These are phyloP conservation scores for Clarireedia paspali DNA, from an alignment of 2,329 filamentous ascomycete species.

Conservation along the genomic window DNA sequence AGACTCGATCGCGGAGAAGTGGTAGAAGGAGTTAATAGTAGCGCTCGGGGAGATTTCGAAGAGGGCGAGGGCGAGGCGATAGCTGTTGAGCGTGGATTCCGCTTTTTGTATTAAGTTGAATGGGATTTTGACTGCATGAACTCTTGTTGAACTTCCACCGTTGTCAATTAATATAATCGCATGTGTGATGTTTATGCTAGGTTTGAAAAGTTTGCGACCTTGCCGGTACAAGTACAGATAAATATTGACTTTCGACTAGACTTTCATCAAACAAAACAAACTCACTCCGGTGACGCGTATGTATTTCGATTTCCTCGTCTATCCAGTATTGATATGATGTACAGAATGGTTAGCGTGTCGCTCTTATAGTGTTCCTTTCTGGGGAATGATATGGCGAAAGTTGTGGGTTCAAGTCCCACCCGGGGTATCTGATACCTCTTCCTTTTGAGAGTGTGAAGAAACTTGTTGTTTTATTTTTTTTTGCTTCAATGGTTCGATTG, in stretches of 20 bases:
- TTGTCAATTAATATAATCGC: background rate
- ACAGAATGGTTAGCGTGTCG: slow-evolving; percentile 18
- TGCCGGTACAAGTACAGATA: too few species aligned
- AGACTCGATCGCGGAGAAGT: slow-evolving; percentile 55
- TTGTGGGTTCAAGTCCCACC: slow-evolving; percentile 11
- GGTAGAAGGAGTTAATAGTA: slow-evolving; percentile 33
- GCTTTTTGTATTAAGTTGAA: background rate
- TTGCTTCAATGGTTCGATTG: background rate
- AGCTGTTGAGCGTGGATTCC: slow-evolving; percentile 4
- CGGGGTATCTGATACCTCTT: background rate
- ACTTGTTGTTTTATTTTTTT: background rate
- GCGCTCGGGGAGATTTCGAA: background rate
- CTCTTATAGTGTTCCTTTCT: slow-evolving; percentile 13
- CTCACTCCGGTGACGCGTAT: slow-evolving; percentile 7
- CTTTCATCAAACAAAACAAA: slow-evolving; percentile 1
- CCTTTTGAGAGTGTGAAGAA: background rate
- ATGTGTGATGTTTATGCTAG: too few species aligned
- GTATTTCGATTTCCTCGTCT: background rate
- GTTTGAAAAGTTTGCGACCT: too few species aligned
- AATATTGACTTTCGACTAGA: too few species aligned
- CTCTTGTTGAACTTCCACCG: background rate
- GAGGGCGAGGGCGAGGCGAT: slow-evolving; percentile 3
- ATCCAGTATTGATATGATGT: background rate
- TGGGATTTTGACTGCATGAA: background rate
- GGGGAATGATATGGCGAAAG: slow-evolving; percentile 12